Evolutionary conservation across 169 alveolate species (phyloP).

Genomic region (Theileria luwenshuni): DNA sequence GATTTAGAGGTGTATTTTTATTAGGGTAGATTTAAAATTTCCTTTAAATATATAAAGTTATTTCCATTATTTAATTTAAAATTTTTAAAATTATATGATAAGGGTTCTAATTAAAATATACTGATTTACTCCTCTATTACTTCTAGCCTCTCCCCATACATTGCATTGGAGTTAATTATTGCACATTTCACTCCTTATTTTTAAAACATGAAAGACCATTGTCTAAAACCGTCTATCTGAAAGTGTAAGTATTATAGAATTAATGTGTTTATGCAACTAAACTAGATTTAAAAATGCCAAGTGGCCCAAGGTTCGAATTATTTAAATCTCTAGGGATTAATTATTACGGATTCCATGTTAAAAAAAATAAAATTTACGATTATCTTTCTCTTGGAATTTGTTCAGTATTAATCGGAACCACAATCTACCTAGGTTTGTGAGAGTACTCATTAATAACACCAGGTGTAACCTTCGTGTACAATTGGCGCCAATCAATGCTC

Average conservation of each 20-base stretch:
- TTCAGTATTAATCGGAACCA: constrained; percentile 49
- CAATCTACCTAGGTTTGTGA: constrained; percentile 57
- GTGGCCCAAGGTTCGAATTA: constrained; percentile 65
- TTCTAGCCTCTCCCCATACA: constrained; percentile 15
- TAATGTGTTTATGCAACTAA: too few relatives aligned
- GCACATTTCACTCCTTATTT: too few relatives aligned
- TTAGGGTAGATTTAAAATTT: too few relatives aligned
- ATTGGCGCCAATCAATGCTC: constrained; percentile 63
- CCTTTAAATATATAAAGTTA: too few relatives aligned
- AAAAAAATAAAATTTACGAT: constrained; percentile 64
- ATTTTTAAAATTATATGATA: neutral
- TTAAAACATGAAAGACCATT: too few relatives aligned
- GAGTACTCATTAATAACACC: neutral
- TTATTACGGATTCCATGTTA: constrained; percentile 68
- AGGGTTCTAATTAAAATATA: neutral
- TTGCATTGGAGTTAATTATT: too few relatives aligned
- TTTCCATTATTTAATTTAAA: too few relatives aligned
- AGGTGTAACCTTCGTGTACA: constrained; percentile 64
- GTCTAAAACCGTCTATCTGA: too few relatives aligned
- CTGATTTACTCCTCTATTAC: constrained; percentile 3
- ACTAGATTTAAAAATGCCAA: constrained; percentile 48
- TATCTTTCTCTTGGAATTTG: constrained; percentile 53
- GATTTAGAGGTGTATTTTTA: too few relatives aligned
- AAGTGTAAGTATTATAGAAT: too few relatives aligned
- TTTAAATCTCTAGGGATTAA: constrained; percentile 61